Evolutionary conservation across 441 rosid species (phyloP).

Genomic region (Populus hybrid): DNA sequence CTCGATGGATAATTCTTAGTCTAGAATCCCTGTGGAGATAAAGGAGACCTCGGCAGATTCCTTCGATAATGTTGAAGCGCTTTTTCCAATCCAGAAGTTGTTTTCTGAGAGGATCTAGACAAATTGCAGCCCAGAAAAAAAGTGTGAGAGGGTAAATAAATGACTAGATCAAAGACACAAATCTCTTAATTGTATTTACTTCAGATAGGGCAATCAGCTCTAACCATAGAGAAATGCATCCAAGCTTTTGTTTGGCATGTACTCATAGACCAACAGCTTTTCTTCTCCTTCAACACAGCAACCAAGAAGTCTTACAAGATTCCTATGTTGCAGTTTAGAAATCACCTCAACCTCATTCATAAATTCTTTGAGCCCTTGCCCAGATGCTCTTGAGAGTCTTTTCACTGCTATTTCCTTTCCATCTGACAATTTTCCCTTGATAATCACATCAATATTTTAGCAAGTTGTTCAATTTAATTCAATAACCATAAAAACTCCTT

Average conservation of each 20-base stretch:
- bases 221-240: slow-evolving; percentile 35
- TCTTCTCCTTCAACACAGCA: slow-evolving; percentile 16
- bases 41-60: slow-evolving; percentile 49
- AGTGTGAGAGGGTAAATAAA: neutral
- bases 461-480: neutral
- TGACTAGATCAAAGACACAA: neutral
- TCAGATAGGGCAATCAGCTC: too few species aligned
- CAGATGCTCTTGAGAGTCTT: slow-evolving; percentile 28
- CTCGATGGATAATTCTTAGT: slow-evolving; percentile 6
- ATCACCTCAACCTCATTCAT: slow-evolving; percentile 46
- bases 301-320: slow-evolving; percentile 26
- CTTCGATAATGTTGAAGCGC: slow-evolving; percentile 44
- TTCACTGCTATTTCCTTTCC: slow-evolving; percentile 36
- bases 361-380: slow-evolving; percentile 34
- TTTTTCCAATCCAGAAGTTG: slow-evolving; percentile 44
- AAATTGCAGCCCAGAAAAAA: neutral
- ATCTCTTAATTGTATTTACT: neutral
- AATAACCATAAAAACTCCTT: neutral
- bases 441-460: neutral
- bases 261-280: slow-evolving; percentile 49
- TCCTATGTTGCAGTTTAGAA: slow-evolving; percentile 51
- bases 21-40: slow-evolving; percentile 7
- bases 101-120: slow-evolving; percentile 30
- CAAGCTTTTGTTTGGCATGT: slow-evolving; percentile 22
- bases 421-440: slow-evolving; percentile 25